Conservation (phyloP, 306 rosid genomes). For the Astragalus membranaceus region DNA sequence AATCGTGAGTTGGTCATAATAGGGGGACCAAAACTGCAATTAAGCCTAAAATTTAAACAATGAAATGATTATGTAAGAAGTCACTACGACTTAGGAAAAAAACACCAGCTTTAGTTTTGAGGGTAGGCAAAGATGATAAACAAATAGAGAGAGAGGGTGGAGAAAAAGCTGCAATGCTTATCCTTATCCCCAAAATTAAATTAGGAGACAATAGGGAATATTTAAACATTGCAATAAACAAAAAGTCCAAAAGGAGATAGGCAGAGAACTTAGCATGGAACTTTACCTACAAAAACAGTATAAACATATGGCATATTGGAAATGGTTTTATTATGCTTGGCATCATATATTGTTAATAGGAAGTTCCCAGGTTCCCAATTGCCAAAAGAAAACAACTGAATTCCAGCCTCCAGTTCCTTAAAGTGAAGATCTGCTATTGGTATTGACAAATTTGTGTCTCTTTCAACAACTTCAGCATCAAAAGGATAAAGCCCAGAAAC, state of each 20-base stretch:
- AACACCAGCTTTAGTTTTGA: no score
- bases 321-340: constrained; percentile 54
- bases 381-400: constrained; percentile 70
- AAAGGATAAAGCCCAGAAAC: constrained; percentile 71
- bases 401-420: constrained; percentile 56
- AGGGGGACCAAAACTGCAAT: no score
- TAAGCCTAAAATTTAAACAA: not conserved
- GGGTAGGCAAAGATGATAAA: no score
- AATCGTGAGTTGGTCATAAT: no score
- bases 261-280: not conserved
- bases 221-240: not conserved
- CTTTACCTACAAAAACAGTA: constrained; percentile 61
- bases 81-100: not conserved
- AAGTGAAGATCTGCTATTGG: constrained; percentile 71
- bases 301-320: constrained; percentile 70
- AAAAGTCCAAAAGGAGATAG: not conserved
- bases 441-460: constrained; percentile 63
- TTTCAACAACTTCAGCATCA: constrained; percentile 73
- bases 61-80: not conserved
- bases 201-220: no score
- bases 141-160: no score
- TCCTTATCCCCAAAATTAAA: no score
- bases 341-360: constrained; percentile 54
- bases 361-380: constrained; percentile 80
- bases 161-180: no score